phyloP scores from a whole-genome alignment of 2,329 filamentous ascomycete species.

The Didymella pinodella region DNA sequence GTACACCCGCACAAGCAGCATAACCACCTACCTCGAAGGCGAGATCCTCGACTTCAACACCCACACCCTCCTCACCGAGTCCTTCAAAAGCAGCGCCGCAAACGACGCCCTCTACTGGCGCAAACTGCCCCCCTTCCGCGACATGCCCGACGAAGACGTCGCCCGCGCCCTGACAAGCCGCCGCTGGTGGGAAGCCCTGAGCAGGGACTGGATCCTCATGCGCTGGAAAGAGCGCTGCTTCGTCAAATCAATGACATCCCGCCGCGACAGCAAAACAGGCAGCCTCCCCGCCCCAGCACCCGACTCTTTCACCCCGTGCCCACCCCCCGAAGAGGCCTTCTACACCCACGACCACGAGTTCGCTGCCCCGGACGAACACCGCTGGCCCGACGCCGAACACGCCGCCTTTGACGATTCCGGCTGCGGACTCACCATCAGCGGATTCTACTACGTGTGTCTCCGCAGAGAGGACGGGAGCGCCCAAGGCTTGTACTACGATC shows the following conservation, averaged over 20 bases:
- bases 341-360: background rate
- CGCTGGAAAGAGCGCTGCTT: slow-evolving; percentile 64
- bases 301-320: too few species aligned
- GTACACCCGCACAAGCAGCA: slow-evolving; percentile 54
- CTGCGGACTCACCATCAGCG: slow-evolving; percentile 61
- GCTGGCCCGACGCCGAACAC: slow-evolving; percentile 30
- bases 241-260: slow-evolving; percentile 46
- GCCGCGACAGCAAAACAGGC: slow-evolving; percentile 2
- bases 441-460: slow-evolving; percentile 63
- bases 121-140: slow-evolving; percentile 56
- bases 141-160: slow-evolving; percentile 52
- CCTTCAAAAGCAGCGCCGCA: slow-evolving; percentile 55
- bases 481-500: slow-evolving; percentile 64
- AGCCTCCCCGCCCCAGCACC: too few species aligned
- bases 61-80: slow-evolving; percentile 61
- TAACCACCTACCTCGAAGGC: slow-evolving; percentile 72
- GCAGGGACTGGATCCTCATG: slow-evolving; percentile 63
- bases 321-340: background rate
- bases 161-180: slow-evolving; percentile 55
- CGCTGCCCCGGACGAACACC: too few species aligned
- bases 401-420: slow-evolving; percentile 44
- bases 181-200: slow-evolving; percentile 48
- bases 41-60: slow-evolving; percentile 70
- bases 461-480: slow-evolving; percentile 56
- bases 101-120: slow-evolving; percentile 60